phyloP scores from a whole-genome alignment of 2,329 filamentous ascomycete genomes.

The Fusarium buharicum region DNA sequence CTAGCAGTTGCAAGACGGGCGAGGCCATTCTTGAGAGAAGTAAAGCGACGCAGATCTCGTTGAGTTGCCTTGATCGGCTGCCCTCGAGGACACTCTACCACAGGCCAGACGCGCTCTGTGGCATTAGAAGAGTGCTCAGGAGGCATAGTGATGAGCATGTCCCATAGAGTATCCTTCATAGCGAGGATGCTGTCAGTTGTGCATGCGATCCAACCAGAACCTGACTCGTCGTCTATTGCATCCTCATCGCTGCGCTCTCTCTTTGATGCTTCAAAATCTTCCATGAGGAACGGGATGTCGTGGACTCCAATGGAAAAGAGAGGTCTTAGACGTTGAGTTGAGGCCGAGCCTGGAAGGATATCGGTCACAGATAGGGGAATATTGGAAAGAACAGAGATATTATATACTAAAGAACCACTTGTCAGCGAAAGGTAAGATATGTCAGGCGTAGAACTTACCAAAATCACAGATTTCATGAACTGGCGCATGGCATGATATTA shows the following conservation, averaged over 20 bases:
- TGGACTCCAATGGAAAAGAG: slow-evolving; percentile 95
- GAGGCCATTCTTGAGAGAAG: slow-evolving; percentile 73
- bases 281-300: slow-evolving; percentile 83
- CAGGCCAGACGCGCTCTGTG: slow-evolving; percentile 76
- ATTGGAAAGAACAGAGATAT: slow-evolving; percentile 91
- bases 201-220: slow-evolving; percentile 87
- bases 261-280: slow-evolving; percentile 64
- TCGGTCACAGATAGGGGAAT: slow-evolving; percentile 80
- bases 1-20: slow-evolving; percentile 54
- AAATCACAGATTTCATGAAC: slow-evolving; percentile 89
- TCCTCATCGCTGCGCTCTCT: slow-evolving; percentile 51
- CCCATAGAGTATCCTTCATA: slow-evolving; percentile 87
- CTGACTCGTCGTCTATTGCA: slow-evolving; percentile 58
- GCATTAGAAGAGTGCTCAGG: slow-evolving; percentile 67
- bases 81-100: slow-evolving; percentile 73
- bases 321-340: slow-evolving; percentile 75
- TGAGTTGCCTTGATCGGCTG: slow-evolving; percentile 84
- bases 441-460: slow-evolving; percentile 64
- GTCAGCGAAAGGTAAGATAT: slow-evolving; percentile 22
- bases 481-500: slow-evolving; percentile 87
- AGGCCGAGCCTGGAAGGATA: slow-evolving; percentile 70
- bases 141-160: slow-evolving; percentile 87
- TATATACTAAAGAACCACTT: slow-evolving; percentile 73
- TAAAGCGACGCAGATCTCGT: slow-evolving; percentile 85
- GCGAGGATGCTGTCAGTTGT: slow-evolving; percentile 94